Evolutionary conservation across 129 eudicot genomes (phyloP).

Genomic region (Lactuca sativa): DNA sequence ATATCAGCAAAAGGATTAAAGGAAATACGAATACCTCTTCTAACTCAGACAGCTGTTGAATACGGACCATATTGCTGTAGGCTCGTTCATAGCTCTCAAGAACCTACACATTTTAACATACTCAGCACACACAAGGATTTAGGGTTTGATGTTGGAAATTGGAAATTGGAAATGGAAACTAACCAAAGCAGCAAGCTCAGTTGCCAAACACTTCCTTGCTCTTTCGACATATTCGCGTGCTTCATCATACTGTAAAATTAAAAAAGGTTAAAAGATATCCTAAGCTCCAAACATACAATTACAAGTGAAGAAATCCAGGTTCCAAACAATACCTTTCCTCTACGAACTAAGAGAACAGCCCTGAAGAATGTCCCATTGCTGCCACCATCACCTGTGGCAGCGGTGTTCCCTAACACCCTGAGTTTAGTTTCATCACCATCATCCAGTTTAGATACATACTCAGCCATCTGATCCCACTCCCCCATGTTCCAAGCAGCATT

Average conservation of each 20-base stretch:
- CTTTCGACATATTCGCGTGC: conserved; percentile 96
- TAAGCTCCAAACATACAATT: background rate
- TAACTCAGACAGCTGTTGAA: conserved; percentile 93
- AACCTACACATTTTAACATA: conserved; percentile 48
- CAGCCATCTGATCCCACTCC: conserved; percentile 99
- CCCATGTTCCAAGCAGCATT: conserved; percentile 99
- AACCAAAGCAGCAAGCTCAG: conserved; percentile 98
- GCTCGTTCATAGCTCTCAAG: conserved; percentile 99
- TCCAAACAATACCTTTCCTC: conserved; percentile 65
- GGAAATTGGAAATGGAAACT: conserved; percentile 15
- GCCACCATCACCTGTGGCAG: conserved; percentile 91
- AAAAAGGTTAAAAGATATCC: background rate
- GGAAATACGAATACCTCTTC: conserved; percentile 68
- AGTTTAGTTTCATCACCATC: conserved; percentile 96
- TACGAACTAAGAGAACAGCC: conserved; percentile 88
- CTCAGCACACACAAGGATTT: conserved; percentile 4
- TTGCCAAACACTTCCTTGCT: conserved; percentile 95
- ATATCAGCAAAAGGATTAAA: background rate
- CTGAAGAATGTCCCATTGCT: conserved; percentile 92
- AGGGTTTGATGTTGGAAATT: too few species aligned
- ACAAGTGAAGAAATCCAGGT: conserved; percentile 18
- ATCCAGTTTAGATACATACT: conserved; percentile 85
- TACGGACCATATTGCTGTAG: conserved; percentile 95
- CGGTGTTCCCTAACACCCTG: conserved; percentile 82
- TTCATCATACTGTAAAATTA: conserved; percentile 73